These are phyloP conservation scores for Adenanthera pavonina DNA, from an alignment of 306 rosid genomes.

Conservation along the genomic window DNA sequence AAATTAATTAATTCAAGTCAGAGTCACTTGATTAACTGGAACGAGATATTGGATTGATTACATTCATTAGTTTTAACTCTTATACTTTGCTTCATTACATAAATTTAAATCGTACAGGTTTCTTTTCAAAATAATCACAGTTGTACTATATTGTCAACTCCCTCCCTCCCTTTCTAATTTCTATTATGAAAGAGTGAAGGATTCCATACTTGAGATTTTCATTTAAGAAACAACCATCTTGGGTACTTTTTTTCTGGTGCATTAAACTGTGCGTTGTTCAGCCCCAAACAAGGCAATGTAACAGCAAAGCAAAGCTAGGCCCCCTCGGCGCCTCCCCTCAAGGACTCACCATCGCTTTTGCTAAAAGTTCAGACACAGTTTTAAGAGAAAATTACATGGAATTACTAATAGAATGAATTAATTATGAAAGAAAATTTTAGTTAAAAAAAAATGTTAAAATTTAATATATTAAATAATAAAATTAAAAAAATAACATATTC, in stretches of 20 bases:
- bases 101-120: too few species aligned
- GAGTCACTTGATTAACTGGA: neutral
- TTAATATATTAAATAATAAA: too few species aligned
- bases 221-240: conserved; percentile 32
- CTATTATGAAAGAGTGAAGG: neutral
- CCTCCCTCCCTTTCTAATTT: too few species aligned
- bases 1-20: neutral
- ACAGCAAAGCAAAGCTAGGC: neutral
- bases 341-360: neutral
- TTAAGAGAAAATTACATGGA: neutral
- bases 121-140: neutral
- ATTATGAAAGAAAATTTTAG: too few species aligned
- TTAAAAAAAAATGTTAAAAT: too few species aligned
- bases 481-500: too few species aligned
- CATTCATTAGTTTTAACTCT: neutral
- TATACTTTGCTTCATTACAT: neutral
- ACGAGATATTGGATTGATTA: neutral
- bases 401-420: too few species aligned
- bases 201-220: conserved; percentile 2
- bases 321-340: neutral
- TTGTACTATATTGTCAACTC: too few species aligned
- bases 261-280: conserved; percentile 20
- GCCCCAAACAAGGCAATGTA: conserved; percentile 1
- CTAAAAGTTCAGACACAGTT: neutral
- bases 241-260: conserved; percentile 40